Base-by-base conservation (phyloP, 805 yeast species). In the Yarrowia sp. region DNA sequence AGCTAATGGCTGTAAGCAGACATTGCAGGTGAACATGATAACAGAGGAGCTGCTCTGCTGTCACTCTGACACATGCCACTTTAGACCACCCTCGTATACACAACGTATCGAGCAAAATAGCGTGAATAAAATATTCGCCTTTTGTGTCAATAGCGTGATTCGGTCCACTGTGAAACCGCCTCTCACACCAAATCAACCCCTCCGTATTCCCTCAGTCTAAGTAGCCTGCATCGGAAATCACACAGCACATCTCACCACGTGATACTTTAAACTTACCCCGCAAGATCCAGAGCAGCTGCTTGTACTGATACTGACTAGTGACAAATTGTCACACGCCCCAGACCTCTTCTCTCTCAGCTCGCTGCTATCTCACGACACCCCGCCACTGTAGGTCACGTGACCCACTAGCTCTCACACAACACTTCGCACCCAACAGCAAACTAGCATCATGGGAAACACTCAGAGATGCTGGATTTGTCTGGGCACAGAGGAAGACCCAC, bases 381-480 rank as follows among this genome's bases (percentile, higher is more conserved):
- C 38, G 10, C 19, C 6, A 7, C 21, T 13, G 38, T 33, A 36
- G 5, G 16, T 38, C 42, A 38, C 42, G 42, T 41, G 29, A 24
- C n/a, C 44, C 9, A 13, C 33, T 24, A 12, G 8, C 29, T 27
- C n/a, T n/a, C n/a, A n/a, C n/a, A 27, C 8, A 27, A 27, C 22
- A 6, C 22, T n/a, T 22, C 47, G 8, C 55, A 14, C n/a, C 33
- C 31, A 19, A 32, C 29, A 31, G 39, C 29, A 25, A 19, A n/a
- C 39, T 32, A 10, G 29, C 39, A 21, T 4, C 31, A 51, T 51
- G 58, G 32, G 33, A 51, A 35, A 35, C 32, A 32, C 29, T 18
- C 32, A 63, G 74, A 76, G 63, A 78, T 76, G 67, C 64, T 73
- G 76, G 76, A 61, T 77, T 68, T 64, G 74, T 63, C 63, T 75